Evolutionary conservation across 2,329 filamentous ascomycete genomes (phyloP).

Genomic region (Thermothelomyces thermophilus): DNA sequence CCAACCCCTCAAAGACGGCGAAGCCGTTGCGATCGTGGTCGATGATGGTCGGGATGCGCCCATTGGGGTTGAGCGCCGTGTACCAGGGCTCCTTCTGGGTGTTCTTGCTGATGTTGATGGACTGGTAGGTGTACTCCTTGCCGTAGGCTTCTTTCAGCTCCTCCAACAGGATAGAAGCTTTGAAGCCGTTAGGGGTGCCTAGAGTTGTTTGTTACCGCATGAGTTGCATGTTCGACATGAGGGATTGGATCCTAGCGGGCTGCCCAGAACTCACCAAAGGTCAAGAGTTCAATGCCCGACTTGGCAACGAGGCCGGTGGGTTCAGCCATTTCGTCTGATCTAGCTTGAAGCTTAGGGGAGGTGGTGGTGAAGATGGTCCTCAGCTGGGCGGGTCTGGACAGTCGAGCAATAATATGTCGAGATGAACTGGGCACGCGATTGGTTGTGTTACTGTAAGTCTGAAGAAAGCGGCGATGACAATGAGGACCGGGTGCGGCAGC

Average conservation of each 20-base stretch:
- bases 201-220: not conserved
- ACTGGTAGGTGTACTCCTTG: constrained; percentile 51
- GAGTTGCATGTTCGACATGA: not conserved
- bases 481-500: no score
- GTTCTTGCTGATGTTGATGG: constrained; percentile 54
- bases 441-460: not conserved
- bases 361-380: constrained; percentile 3
- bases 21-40: constrained; percentile 58
- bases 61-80: constrained; percentile 56
- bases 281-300: constrained; percentile 59
- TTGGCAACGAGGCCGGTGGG: constrained; percentile 54
- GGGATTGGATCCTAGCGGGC: not conserved
- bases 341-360: constrained; percentile 4
- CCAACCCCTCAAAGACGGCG: constrained; percentile 65
- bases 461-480: not conserved
- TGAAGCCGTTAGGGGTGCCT: constrained; percentile 49
- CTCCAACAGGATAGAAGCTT: constrained; percentile 56
- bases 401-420: not conserved
- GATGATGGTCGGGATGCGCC: constrained; percentile 58
- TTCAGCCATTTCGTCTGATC: constrained; percentile 28
- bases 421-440: not conserved
- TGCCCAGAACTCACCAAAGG: constrained; percentile 36
- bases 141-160: constrained; percentile 61
- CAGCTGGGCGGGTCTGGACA: not conserved
- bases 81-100: constrained; percentile 64